Evolutionary conservation across 148 eudicot species (phyloP), one percentile per base, ranked within the genome.

Genomic region (Camellia japonica): DNA sequence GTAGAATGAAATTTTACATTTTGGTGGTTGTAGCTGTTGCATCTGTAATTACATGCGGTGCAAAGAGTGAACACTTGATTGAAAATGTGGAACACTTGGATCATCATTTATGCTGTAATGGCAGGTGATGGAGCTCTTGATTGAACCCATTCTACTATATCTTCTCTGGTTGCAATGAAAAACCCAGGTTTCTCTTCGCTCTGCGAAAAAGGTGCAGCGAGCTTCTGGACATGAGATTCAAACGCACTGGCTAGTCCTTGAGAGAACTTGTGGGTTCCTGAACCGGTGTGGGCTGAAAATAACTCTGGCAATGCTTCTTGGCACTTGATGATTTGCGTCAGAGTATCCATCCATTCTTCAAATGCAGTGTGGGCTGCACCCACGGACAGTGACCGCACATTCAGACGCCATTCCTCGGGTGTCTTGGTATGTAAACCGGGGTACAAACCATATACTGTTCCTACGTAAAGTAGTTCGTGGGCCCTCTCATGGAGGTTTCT

Each of bases 311-410:
- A 73, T 6, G 80, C 86, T 75, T 92, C 97, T 75, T 90, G 54
- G 2, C 90, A 86, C 85, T 89, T 88, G 6, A 97, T 87, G 0
- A 92, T 86, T 76, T 85, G 86, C 15, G 85, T 82, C 78, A 97
- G 38, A 69, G 94, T 90, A 8, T 85, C 83, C 93, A 97, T 89
- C 99, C 99, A 97, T 83, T 97, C 99, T 84, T 97, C 99, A 43
- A 97, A 85, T 7, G 99, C 98, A 3, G 98, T 97, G 68, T 84
- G 86, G 41, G 99, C 95, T 23, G 99, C 99, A 61, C 99, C 99
- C 13, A 97, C 86, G 0, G 99, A 97, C 38, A 97, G 83, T 15
- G 99, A 90, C 62, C 95, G 84, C 47, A 97, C 96, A 58, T 97
- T 91, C 71, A 97, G 81, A 18, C 91, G 87, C 99, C 99, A 97